These are phyloP conservation scores for Hypomontagnella submonticulosa DNA, from an alignment of 495 filamentous ascomycete species.

Conservation along the genomic window DNA sequence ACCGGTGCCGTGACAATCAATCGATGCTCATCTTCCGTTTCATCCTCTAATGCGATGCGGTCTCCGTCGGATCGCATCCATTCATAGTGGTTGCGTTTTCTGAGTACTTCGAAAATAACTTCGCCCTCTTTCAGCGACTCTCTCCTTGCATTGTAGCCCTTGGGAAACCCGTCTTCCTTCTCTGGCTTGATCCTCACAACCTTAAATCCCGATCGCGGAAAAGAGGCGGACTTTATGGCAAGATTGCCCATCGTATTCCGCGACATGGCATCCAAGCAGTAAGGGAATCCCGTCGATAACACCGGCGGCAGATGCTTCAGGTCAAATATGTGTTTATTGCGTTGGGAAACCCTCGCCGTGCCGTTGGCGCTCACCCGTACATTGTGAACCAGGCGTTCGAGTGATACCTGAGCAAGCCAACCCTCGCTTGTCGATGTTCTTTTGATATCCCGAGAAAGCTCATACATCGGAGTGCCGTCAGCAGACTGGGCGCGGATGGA, in stretches of 20 bases:
- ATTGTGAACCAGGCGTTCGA: conserved; percentile 47
- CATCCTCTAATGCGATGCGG: conserved; percentile 44
- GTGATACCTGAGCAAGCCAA: conserved; percentile 45
- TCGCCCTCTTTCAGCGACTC: conserved; percentile 32
- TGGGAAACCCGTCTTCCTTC: conserved; percentile 34
- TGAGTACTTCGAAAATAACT: conserved; percentile 39
- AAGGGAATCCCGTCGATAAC: conserved; percentile 31
- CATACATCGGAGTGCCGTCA: conserved; percentile 41
- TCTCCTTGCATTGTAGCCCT: conserved; percentile 22
- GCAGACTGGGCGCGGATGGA: conserved; percentile 44
- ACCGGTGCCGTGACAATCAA: conserved; percentile 45
- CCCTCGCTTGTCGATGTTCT: conserved; percentile 14
- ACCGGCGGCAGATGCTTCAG: conserved; percentile 38
- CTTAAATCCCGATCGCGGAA: conserved; percentile 42
- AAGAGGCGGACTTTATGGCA: conserved; percentile 34
- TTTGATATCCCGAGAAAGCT: conserved; percentile 43
- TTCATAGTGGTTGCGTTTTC: conserved; percentile 34
- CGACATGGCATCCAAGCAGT: conserved; percentile 34
- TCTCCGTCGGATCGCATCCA: conserved; percentile 42
- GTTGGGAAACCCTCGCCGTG: conserved; percentile 27
- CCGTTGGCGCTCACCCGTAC: conserved; percentile 39
- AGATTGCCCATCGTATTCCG: conserved; percentile 40
- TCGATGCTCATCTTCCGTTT: conserved; percentile 21
- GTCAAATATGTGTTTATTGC: conserved; percentile 44
- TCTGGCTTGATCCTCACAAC: conserved; percentile 35